Evolutionary conservation across 495 filamentous ascomycete species (phyloP).

Genomic region (Aspergillus diversus): DNA sequence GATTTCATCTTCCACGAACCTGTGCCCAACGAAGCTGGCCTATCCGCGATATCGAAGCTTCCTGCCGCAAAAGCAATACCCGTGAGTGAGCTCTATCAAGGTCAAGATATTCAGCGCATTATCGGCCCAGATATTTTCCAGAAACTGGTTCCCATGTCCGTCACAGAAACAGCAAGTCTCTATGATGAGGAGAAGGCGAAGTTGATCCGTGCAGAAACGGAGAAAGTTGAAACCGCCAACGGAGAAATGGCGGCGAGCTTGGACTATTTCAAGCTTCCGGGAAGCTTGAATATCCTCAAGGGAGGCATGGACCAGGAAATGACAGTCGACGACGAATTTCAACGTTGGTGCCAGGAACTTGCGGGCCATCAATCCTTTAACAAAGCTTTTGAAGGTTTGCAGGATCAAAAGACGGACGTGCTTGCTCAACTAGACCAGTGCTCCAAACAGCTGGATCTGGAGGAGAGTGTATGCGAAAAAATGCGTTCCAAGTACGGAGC

Average conservation of each 20-base stretch:
- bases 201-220: slow-evolving; percentile 88
- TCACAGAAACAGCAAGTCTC: slow-evolving; percentile 93
- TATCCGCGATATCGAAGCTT: slow-evolving; percentile 83
- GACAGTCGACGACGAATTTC: slow-evolving; percentile 86
- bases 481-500: slow-evolving; percentile 97
- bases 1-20: slow-evolving; percentile 98
- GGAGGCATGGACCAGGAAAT: slow-evolving; percentile 91
- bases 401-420: slow-evolving; percentile 75
- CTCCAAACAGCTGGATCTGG: slow-evolving; percentile 87
- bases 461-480: slow-evolving; percentile 98
- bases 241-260: slow-evolving; percentile 94
- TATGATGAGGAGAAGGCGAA: slow-evolving; percentile 99
- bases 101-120: slow-evolving; percentile 94
- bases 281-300: slow-evolving; percentile 87
- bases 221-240: slow-evolving; percentile 87
- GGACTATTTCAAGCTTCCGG: slow-evolving; percentile 90
- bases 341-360: slow-evolving; percentile 90
- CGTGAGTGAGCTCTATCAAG: slow-evolving; percentile 93
- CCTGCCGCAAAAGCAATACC: slow-evolving; percentile 98
- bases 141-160: slow-evolving; percentile 93
- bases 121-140: slow-evolving; percentile 97
- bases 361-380: slow-evolving; percentile 77
- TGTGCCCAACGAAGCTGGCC: slow-evolving; percentile 79
- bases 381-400: slow-evolving; percentile 75
- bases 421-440: slow-evolving; percentile 71